Evolutionary conservation across 164 flowering plant genomes (phyloP), one percentile per base, ranked within the genome.

Genomic region (Piper betle): DNA sequence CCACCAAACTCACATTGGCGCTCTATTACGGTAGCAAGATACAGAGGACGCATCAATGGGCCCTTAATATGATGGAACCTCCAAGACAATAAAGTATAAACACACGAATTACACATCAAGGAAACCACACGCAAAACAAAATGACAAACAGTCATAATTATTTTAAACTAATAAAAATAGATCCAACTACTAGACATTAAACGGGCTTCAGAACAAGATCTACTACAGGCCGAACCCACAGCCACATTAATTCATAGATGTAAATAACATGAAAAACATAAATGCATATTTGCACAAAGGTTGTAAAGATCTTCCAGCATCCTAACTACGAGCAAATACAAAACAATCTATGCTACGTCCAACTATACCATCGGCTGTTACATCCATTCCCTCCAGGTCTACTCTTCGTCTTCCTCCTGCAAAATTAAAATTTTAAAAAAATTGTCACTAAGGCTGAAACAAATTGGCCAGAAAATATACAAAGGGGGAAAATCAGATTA

Each of bases 361-460:
- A 46, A 46, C 15, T 46, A 46, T 5, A 15, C 50, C 50, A 46
- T 15, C 50, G 0, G 1, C 12, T 46, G 15, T 46, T 46, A 46
- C 50, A 10, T 10, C 6, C 9, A 46, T 46, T 15, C 50, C 50
- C 15, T 1, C 12, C 50, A 46, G 15, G 15, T 33, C 64, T 62
- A 62, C 43, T 62, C 57, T n/a, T 62, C 64, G 18, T 62, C 64
- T n/a, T 62, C 64, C 39, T 62, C 64, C 64, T 62, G 48, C 64
- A 62, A n/a, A 17, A 52, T 2, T n/a, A 52, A 53, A n/a, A n/a
- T 20, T 19, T 33, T 48, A 37, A 0, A 18, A 43, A 15, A 15
- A 19, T 11, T 17, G 5, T 18, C 4, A 43, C 18, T 19, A 19
- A 19, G 62, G 15, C 6, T 10, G 15, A 43, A 18, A 4, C 37